phyloP scores from a whole-genome alignment of 768 basidiomycete genomes.

The Rhizopogon vulgaris region DNA sequence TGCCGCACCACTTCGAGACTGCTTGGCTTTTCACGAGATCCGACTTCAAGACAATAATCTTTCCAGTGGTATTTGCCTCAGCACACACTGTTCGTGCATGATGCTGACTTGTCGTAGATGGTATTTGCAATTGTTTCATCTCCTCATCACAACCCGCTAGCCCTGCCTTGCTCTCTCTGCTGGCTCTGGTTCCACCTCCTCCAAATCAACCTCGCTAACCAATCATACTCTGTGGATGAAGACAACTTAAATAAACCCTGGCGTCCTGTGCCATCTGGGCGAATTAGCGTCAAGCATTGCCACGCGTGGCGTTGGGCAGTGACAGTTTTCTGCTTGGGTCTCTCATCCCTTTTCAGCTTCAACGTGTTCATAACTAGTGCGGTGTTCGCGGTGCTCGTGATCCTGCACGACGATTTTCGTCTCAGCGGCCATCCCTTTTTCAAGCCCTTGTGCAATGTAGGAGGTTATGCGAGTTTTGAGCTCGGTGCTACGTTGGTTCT shows the following conservation, averaged over 20 bases:
- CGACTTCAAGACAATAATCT: constrained; percentile 28
- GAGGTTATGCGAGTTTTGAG: constrained; percentile 30
- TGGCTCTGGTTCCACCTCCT: constrained; percentile 30
- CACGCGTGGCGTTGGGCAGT: constrained; percentile 26
- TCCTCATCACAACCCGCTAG: not conserved
- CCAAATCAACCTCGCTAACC: constrained; percentile 30
- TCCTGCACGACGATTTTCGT: constrained; percentile 26
- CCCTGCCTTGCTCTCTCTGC: constrained; percentile 4
- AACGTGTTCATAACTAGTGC: constrained; percentile 13
- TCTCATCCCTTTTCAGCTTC: constrained; percentile 15
- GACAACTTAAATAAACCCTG: constrained; percentile 29
- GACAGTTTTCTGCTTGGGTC: constrained; percentile 19
- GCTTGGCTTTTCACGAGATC: constrained; percentile 28
- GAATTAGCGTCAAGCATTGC: constrained; percentile 19
- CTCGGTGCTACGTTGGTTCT: constrained; percentile 28
- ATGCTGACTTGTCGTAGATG: not conserved
- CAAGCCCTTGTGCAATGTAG: constrained; percentile 26
- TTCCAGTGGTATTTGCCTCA: constrained; percentile 24
- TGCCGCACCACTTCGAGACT: constrained; percentile 15
- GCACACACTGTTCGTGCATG: too few species aligned
- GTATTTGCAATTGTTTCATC: constrained; percentile 6
- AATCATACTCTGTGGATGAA: constrained; percentile 19
- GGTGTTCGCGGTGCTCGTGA: constrained; percentile 16
- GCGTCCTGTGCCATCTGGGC: constrained; percentile 32
- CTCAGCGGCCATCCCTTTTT: constrained; percentile 19